These are phyloP conservation scores for Leishmania aethiopica DNA, from an alignment of 208 protist genomes.

Conservation along the genomic window DNA sequence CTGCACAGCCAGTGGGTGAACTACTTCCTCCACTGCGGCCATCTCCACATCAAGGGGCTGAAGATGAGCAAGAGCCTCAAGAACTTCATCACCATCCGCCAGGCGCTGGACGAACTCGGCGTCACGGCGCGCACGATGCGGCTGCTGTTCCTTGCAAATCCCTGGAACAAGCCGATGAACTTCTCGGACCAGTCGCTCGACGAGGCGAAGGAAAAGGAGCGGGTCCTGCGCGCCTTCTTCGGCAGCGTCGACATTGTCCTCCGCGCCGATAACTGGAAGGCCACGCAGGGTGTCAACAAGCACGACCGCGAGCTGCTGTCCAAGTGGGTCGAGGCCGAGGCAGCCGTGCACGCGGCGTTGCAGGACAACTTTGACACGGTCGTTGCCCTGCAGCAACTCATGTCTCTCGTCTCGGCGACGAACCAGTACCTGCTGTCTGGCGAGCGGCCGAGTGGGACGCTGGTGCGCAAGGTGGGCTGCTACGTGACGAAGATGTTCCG, in stretches of 20 bases:
- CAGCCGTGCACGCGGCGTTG: slow-evolving; percentile 81
- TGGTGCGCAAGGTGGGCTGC: slow-evolving; percentile 75
- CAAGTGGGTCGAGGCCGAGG: slow-evolving; percentile 47
- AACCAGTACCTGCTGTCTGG: slow-evolving; percentile 87
- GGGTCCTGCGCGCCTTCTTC: slow-evolving; percentile 86
- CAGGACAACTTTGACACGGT: slow-evolving; percentile 96
- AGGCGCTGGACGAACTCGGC: slow-evolving; percentile 74
- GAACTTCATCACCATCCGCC: slow-evolving; percentile 99
- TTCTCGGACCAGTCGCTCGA: slow-evolving; percentile 93
- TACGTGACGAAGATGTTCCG: slow-evolving; percentile 94
- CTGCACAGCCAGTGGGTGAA: slow-evolving; percentile 96
- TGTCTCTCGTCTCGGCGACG: slow-evolving; percentile 69
- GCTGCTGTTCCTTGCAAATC: slow-evolving; percentile 95
- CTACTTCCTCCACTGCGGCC: slow-evolving; percentile 98
- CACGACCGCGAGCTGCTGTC: slow-evolving; percentile 60
- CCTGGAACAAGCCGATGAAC: slow-evolving; percentile 92
- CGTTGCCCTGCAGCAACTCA: slow-evolving; percentile 66
- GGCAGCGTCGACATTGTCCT: slow-evolving; percentile 69
- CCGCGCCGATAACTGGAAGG: slow-evolving; percentile 45
- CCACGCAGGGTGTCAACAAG: slow-evolving; percentile 50
- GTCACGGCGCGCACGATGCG: slow-evolving; percentile 90
- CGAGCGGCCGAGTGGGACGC: slow-evolving; percentile 46
- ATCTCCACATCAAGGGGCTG: slow-evolving; percentile 97
- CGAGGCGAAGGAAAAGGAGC: slow-evolving; percentile 81
- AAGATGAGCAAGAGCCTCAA: slow-evolving; percentile 99